These are phyloP conservation scores for Colletotrichum falcatum DNA, from an alignment of 2,329 filamentous ascomycete species.

Conservation along the genomic window DNA sequence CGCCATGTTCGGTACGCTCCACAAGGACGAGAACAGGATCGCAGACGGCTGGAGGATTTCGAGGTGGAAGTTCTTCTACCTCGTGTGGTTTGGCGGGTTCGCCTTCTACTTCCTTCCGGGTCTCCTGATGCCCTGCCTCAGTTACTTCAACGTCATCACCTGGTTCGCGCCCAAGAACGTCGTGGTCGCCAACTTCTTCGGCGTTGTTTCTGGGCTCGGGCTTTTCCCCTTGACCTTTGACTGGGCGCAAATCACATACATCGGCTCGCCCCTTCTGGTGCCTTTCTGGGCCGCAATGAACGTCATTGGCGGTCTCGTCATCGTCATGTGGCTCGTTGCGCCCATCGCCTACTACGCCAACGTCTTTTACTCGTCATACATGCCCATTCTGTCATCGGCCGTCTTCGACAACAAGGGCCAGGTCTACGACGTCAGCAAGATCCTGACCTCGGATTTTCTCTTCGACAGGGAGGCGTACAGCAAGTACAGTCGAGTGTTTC, in stretches of 20 bases:
- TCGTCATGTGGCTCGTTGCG: slow-evolving; percentile 88
- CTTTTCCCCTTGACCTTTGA: slow-evolving; percentile 90
- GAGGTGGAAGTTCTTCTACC: slow-evolving; percentile 85
- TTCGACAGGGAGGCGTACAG: slow-evolving; percentile 83
- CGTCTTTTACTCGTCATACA: slow-evolving; percentile 82
- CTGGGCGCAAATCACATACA: slow-evolving; percentile 91
- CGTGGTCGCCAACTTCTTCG: slow-evolving; percentile 88
- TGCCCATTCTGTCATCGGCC: slow-evolving; percentile 86
- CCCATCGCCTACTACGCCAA: slow-evolving; percentile 86
- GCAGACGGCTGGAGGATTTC: slow-evolving; percentile 87
- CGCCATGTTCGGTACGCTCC: slow-evolving; percentile 88
- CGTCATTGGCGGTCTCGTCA: slow-evolving; percentile 81
- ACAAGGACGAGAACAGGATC: slow-evolving; percentile 84
- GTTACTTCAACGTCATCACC: slow-evolving; percentile 89
- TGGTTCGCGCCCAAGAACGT: slow-evolving; percentile 91
- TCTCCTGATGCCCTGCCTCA: slow-evolving; percentile 83
- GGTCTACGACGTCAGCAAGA: slow-evolving; percentile 83
- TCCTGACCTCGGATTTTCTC: slow-evolving; percentile 80
- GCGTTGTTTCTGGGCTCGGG: slow-evolving; percentile 85
- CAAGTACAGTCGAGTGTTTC: slow-evolving; percentile 84
- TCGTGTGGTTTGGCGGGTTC: slow-evolving; percentile 78
- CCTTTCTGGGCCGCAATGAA: slow-evolving; percentile 91
- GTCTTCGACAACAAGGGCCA: slow-evolving; percentile 89
- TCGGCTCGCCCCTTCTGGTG: slow-evolving; percentile 85
- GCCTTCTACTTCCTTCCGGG: slow-evolving; percentile 88